phyloP scores from a whole-genome alignment of 2,329 filamentous ascomycete genomes.

The Coleophoma eucalyptorum region DNA sequence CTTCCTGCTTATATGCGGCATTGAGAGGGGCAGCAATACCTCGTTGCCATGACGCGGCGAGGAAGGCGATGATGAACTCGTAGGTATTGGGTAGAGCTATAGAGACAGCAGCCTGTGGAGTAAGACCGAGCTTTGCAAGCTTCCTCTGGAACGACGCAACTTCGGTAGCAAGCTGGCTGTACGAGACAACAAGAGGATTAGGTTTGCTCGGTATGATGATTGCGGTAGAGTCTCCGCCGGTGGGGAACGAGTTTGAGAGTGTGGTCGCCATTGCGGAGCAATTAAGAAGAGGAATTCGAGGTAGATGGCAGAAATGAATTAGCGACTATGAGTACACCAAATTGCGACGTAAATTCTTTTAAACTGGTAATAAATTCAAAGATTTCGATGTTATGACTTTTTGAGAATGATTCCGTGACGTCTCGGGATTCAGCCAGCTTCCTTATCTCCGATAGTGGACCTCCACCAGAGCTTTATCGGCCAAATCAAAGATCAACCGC shows the following conservation, averaged over 20 bases:
- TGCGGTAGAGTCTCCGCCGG: slow-evolving; percentile 49
- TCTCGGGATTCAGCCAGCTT: too few species aligned
- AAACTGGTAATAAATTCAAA: too few species aligned
- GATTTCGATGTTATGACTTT: too few species aligned
- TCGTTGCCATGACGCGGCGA: slow-evolving; percentile 82
- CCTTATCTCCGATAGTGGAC: too few species aligned
- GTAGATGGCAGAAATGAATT: too few species aligned
- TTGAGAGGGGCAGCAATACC: slow-evolving; percentile 84
- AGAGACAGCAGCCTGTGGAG: slow-evolving; percentile 67
- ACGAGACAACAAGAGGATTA: slow-evolving; percentile 61
- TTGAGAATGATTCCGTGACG: too few species aligned
- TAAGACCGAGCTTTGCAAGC: slow-evolving; percentile 71
- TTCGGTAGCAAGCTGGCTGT: slow-evolving; percentile 62
- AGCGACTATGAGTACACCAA: too few species aligned
- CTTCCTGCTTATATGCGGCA: slow-evolving; percentile 81
- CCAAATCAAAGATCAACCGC: too few species aligned
- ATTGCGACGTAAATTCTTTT: too few species aligned
- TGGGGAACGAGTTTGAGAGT: slow-evolving; percentile 52
- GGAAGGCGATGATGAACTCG: slow-evolving; percentile 83
- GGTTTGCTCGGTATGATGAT: slow-evolving; percentile 70
- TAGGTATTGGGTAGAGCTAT: slow-evolving; percentile 83
- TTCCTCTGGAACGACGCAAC: slow-evolving; percentile 71
- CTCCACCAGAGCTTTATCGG: too few species aligned
- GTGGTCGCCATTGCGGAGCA: slow-evolving; percentile 33
- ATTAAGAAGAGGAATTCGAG: too few species aligned